phyloP scores from a whole-genome alignment of 2,329 filamentous ascomycete species.

The Diaporthe citriasiana region DNA sequence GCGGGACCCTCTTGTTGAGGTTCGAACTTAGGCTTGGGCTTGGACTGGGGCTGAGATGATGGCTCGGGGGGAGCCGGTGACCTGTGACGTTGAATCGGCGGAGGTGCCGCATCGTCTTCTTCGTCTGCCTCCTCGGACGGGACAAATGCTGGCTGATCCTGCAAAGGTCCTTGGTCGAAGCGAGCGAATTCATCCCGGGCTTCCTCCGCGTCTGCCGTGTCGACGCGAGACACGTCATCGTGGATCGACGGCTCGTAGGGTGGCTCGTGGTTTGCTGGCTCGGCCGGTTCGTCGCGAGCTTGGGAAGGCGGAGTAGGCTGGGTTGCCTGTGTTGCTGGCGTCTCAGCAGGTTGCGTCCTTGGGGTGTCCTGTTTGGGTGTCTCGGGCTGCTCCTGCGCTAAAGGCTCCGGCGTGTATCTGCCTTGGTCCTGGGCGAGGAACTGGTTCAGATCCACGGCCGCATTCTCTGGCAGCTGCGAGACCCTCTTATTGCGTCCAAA shows the following conservation, averaged over 20 bases:
- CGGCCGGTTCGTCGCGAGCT: constrained; percentile 44
- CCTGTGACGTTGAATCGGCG: constrained; percentile 64
- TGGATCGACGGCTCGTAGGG: constrained; percentile 62
- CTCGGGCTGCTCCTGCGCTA: constrained; percentile 26
- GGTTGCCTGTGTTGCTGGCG: constrained; percentile 18
- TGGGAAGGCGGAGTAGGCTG: constrained; percentile 43
- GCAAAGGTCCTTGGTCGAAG: constrained; percentile 91
- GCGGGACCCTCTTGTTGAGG: constrained; percentile 48
- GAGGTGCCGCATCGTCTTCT: constrained; percentile 63
- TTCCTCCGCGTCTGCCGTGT: constrained; percentile 70
- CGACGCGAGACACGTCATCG: constrained; percentile 69
- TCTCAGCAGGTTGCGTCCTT: constrained; percentile 19
- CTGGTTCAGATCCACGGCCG: constrained; percentile 64
- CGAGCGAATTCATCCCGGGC: constrained; percentile 72
- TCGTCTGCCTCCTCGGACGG: constrained; percentile 63
- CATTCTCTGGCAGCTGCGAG: constrained; percentile 70
- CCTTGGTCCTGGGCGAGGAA: constrained; percentile 60
- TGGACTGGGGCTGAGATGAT: constrained; percentile 50
- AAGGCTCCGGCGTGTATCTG: constrained; percentile 10
- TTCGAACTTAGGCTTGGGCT: constrained; percentile 45
- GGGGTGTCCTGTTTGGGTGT: constrained; percentile 39
- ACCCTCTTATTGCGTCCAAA: constrained; percentile 74
- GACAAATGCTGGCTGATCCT: constrained; percentile 87
- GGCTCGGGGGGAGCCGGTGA: constrained; percentile 50
- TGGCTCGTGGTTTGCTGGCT: constrained; percentile 48